Percentiles rank a stretch among this genome's conserved stretches.
Evolutionary conservation across 352 stramenopile genomes (phyloP).

Genomic region (Stramenopiles sp.): DNA sequence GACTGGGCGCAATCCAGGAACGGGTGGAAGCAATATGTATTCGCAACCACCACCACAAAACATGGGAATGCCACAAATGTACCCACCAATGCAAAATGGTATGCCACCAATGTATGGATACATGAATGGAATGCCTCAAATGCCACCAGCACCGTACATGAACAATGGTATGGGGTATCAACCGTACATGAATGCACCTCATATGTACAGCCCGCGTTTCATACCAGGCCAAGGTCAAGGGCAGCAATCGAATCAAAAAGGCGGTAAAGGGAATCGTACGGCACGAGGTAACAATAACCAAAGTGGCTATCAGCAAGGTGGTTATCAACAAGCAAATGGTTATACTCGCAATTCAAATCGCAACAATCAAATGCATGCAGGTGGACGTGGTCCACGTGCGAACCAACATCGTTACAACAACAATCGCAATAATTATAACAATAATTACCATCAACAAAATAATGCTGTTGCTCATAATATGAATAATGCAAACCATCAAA

Average conservation of each 20-base stretch:
- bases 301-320: not conserved
- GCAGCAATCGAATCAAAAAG: conserved; percentile 17
- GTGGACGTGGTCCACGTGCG: no score
- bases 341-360: not conserved
- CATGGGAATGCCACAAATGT: conserved; percentile 12
- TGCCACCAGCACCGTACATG: not conserved
- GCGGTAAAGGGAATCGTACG: not conserved
- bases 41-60: not conserved
- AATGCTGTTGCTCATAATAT: not conserved
- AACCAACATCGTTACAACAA: no score
- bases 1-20: not conserved
- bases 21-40: conserved; percentile 12
- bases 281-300: not conserved
- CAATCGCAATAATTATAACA: not conserved
- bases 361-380: not conserved
- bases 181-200: conserved; percentile 9
- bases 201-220: not conserved
- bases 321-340: not conserved
- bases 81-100: conserved; percentile 13
- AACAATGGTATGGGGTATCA: conserved; percentile 26
- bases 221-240: conserved; percentile 19
- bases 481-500: not conserved
- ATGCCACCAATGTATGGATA: conserved; percentile 15
- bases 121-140: conserved; percentile 16
- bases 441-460: not conserved